phyloP scores from a whole-genome alignment of 1,139 yeast genomes.

The Hyphopichia khmerensis region DNA sequence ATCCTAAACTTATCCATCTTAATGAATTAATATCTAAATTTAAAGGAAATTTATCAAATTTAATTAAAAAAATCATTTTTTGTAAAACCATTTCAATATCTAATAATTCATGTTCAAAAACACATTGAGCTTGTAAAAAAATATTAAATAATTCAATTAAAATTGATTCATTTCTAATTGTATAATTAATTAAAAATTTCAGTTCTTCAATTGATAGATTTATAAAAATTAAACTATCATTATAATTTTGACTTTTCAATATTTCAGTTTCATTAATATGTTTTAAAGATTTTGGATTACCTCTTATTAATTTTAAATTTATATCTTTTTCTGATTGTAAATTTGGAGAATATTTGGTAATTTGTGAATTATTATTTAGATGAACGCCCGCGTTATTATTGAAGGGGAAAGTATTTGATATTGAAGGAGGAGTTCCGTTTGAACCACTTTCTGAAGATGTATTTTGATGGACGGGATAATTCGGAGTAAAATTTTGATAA shows the following conservation, averaged over 20 bases:
- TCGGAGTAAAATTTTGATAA: too few species aligned
- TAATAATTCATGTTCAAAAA: neutral
- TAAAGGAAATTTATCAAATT: neutral
- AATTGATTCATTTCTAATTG: neutral
- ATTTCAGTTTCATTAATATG: neutral
- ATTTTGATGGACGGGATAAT: neutral
- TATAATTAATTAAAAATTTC: neutral
- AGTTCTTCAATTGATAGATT: neutral
- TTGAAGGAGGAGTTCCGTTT: too few species aligned
- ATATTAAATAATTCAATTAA: neutral
- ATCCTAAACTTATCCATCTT: conserved; percentile 10
- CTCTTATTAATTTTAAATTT: neutral
- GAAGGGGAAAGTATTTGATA: too few species aligned
- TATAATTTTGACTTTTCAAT: neutral
- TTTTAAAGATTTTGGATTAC: neutral
- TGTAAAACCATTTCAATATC: neutral
- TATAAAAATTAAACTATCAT: neutral
- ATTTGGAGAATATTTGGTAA: too few species aligned
- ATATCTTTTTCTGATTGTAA: too few species aligned
- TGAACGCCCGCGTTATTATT: too few species aligned
- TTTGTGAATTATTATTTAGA: too few species aligned
- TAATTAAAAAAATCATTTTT: neutral
- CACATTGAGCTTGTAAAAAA: neutral
- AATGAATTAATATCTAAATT: neutral
- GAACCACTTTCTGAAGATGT: neutral